Evolutionary conservation across 2,329 filamentous ascomycete species (phyloP), one percentile per base, ranked within the genome.

Genomic region (Cyanodermella asteris): DNA sequence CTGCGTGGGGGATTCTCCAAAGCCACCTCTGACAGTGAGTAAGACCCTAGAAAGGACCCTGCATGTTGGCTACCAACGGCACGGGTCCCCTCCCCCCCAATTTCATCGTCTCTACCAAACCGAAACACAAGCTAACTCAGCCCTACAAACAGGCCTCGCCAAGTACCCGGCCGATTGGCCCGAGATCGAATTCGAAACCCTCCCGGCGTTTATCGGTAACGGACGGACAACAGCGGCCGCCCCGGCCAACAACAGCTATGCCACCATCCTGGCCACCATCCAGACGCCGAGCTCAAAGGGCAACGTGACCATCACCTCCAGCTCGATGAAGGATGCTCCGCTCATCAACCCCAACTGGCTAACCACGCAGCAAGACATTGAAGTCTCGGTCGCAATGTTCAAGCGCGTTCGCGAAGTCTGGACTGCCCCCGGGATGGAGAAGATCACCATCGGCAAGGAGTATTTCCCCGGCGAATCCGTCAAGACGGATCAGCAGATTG

Each of bases 281-380:
- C 39, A 49, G 3, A 44, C 52, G 0, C 50, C 53, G 3, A 27
- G 44, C 1, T 58, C 53, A 0, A 47, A 49, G 1, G 57, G 57
- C 6, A 56, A 42, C 23, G 38, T 61, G 2, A 50, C 47, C 0
- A 44, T 61, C 12, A 25, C 25, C 1, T 49, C 46, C 0, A 26
- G 36, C 13, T 41, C 47, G 7, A 46, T 40, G 1, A 31, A 34
- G 1, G 45, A 50, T 13, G 20, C 19, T 9, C 28, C 28, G 2
- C n/a, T 30, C 20, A 29, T 30, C 26, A 29, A 29, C 26, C 28
- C 28, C 5, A 28, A 30, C 12, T 30, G 21, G 19, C 26, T 30
- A 10, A 29, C 12, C 7, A n/a, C 14, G 8, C 18, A 10, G 7
- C 14, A 20, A 10, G 28, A 30, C 26, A 12, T 17, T 9, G 19